Base-by-base conservation (phyloP, 495 filamentous ascomycete species). In the Daldinia decipiens region DNA sequence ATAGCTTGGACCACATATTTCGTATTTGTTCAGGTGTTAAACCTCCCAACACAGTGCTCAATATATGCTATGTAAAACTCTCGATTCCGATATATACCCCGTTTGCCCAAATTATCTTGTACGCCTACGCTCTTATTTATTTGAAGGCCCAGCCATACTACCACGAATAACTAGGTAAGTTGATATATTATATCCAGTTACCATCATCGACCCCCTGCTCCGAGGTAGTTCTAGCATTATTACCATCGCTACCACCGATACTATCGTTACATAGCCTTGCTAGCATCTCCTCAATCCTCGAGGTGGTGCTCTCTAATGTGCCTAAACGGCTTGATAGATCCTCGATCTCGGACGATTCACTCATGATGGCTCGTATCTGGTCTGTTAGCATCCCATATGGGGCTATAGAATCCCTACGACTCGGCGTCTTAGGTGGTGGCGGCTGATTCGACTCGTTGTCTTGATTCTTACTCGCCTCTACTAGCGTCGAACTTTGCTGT, bases 321-420 rank as follows among this genome's bases (percentile, higher is more conserved):
- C 76, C 78, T 59, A 84, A 52, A n/a, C 82, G 69, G 13, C 70
- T 45, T 4, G 70, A 71, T 24, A 84, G 61, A 38, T 75, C 77
- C 7, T 54, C 73, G 38, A 78, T 62, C 63, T 83, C 81, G 40
- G 79, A 70, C 17, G 76, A 78, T 43, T 82, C 81, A 54, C 75
- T 75, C 70, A 83, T 73, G 57, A 79, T 65, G 1, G 77, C 68
- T 38, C 74, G 78, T 57, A 83, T 57, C 68, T 82, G 79, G 1
- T 77, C 76, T 31, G 76, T 67, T 13, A 84, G 56, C 1, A 74
- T 74, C 0, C 80, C 59, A 36, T 74, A 85, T 15, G 82, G 80
- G 29, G 79, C 78, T 59, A 83, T 81, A 58, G 82, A 84, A 69
- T 85, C 82, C 34, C 83, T 78, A 32, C 83, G 77, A 62, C 72